Conservation (phyloP, 768 basidiomycete species). For the Auricularia cornea region DNA sequence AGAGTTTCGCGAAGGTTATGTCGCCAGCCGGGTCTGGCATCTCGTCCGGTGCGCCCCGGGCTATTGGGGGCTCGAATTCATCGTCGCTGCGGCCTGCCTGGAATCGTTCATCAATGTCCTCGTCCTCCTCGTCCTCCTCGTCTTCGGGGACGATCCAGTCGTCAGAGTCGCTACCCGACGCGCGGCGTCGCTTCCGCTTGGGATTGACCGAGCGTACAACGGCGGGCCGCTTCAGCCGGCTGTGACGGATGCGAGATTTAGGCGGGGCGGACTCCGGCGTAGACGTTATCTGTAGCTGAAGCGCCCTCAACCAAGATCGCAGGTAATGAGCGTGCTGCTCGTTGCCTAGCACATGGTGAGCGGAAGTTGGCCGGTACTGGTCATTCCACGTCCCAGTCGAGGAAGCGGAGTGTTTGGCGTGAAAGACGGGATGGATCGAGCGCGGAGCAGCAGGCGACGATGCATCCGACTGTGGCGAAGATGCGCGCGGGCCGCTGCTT, state of each 20-base stretch:
- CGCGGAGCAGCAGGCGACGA: no score
- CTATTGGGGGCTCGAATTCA: slow-evolving; percentile 1
- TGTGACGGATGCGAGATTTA: slow-evolving; percentile 3
- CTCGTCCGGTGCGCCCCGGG: not conserved
- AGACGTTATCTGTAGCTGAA: slow-evolving; percentile 47
- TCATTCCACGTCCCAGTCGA: slow-evolving; percentile 55
- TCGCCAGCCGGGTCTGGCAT: not conserved
- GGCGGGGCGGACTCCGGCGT: not conserved
- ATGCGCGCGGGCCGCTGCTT: no score
- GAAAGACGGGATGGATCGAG: no score
- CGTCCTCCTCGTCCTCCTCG: slow-evolving; percentile 29
- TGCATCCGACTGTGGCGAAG: no score
- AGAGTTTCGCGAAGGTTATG: slow-evolving; percentile 31
- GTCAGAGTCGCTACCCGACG: slow-evolving; percentile 39
- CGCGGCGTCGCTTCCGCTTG: slow-evolving; percentile 46
- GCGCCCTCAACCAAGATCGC: slow-evolving; percentile 69
- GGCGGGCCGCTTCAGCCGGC: slow-evolving; percentile 42
- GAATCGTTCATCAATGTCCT: slow-evolving; percentile 13
- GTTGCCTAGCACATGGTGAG: slow-evolving; percentile 73
- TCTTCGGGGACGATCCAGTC: slow-evolving; percentile 48
- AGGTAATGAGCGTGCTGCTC: slow-evolving; percentile 60
- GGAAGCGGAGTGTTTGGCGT: not conserved
- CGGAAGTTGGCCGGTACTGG: slow-evolving; percentile 65
- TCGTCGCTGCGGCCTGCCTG: not conserved
- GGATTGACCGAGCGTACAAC: slow-evolving; percentile 48